phyloP scores from a whole-genome alignment of 2,329 filamentous ascomycete genomes.

The Monosporascus sp. region DNA sequence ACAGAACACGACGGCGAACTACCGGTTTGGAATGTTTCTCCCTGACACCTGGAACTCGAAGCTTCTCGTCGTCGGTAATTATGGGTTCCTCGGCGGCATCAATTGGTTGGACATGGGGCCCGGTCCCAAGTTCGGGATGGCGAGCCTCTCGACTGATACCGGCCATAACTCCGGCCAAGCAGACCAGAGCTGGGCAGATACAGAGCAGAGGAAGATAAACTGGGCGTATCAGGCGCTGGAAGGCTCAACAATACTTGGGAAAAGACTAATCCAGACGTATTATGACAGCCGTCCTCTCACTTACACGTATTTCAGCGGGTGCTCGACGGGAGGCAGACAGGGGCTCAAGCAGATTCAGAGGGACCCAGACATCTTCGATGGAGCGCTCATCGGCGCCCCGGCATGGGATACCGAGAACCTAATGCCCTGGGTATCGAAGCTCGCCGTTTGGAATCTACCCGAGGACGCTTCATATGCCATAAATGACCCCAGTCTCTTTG shows the following conservation, averaged over 20 bases:
- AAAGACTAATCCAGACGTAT: constrained; percentile 36
- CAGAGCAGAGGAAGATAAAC: constrained; percentile 22
- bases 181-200: constrained; percentile 28
- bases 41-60: constrained; percentile 22
- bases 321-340: constrained; percentile 49
- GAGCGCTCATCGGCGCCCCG: constrained; percentile 39
- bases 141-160: constrained; percentile 29
- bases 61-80: constrained; percentile 20
- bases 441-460: constrained; percentile 39
- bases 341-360: constrained; percentile 42
- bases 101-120: constrained; percentile 25
- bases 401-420: constrained; percentile 44
- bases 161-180: constrained; percentile 24
- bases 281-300: constrained; percentile 33
- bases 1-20: constrained; percentile 18
- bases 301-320: constrained; percentile 45
- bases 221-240: constrained; percentile 31
- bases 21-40: constrained; percentile 25
- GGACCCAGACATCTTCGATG: constrained; percentile 47
- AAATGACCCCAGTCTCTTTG: constrained; percentile 33
- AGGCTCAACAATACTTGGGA: constrained; percentile 38
- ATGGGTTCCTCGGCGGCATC: constrained; percentile 23
- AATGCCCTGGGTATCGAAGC: constrained; percentile 31
- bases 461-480: constrained; percentile 31
- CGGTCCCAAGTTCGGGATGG: constrained; percentile 21